Base-by-base conservation (phyloP, 305 asterid species). In the Stenogyne calaminthoides region DNA sequence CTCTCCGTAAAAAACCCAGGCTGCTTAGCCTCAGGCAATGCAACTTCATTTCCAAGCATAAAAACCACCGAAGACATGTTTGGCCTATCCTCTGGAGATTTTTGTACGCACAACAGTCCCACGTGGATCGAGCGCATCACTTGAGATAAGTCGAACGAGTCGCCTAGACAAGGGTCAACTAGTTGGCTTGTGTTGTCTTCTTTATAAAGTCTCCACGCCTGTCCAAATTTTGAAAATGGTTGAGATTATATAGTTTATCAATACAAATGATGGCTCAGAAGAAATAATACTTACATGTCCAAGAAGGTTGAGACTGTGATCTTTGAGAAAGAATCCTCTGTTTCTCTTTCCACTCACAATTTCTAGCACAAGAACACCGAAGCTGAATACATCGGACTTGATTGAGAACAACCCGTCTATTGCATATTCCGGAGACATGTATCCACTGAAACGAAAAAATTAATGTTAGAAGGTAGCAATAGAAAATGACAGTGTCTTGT, bases 351-450 rank as follows among this genome's bases (percentile, higher is more conserved):
- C 77, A 15, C 65, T 19, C 58, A 73, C 71, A 37, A 64, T 27
- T 36, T 73, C 71, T 5, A 73, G 71, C 34, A 73, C 65, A 0
- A 73, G 77, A 63, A 73, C 65, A 2, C 77, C 77, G 0, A 73
- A 73, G 71, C 77, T 73, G 55, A 64, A 73, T n/a, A 64, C 77
- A 34, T 73, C 77, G 0, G 77, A 73, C 54, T 73, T 73, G n/a
- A 64, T 54, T 6, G 77, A 73, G 65, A 73, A 73, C 36, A 73
- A 0, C 15, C 71, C 77, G 9, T 52, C 65, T 64, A 63, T 51
- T 37, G 71, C 71, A 39, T 73, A 73, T 54, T 73, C 77, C 8
- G 77, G 77, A 20, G 77, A 73, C 77, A 73, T 73, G 77, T 73
- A 73, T 22, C 77, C 77, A 25, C 77, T 73, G 22, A 16, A n/a